Base-by-base conservation (phyloP, 192 early-diverging fungal species). In the Coemansia sp. region DNA sequence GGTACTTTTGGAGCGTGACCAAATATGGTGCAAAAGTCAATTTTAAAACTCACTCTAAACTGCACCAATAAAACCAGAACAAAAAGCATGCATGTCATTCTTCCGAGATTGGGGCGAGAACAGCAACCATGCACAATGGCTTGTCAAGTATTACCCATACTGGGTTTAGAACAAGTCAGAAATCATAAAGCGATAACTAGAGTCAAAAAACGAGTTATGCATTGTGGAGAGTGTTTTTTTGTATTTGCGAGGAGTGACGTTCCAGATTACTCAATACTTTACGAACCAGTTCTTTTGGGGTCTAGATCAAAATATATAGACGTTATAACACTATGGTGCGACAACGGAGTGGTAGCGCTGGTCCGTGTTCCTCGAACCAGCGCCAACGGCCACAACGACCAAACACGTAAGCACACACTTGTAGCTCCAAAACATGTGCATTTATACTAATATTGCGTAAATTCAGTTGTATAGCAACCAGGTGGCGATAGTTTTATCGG, bases 401-500 rank as follows among this genome's bases (percentile, higher is more conserved):
- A 55, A 29, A 11, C 24, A 55, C n/a, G 53, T 55, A 55, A 27
- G 53, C 15, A 9, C 29, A 0, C 4, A 32, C 14, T 55, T 55
- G 12, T n/a, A 32, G 14, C 24, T 15, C 3, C 21, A 52, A 53
- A 25, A 21, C n/a, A 49, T 21, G 21, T 49, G 23, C 19, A 14
- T 14, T 53, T 25, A 19, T 53, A 19, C n/a, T 21, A 15, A 49
- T 5, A 25, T 39, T 47, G 17, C 39, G 21, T 21, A 21, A 21
- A 21, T 21, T 21, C 21, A 4, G 17, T 0, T 39, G n/a, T 22
- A 23, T 49, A 27, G 25, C 3, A 50, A 22, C 11, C 43, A 35
- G 25, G 47, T 27, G 38, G 29, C 49, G 1, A 62, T 65, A 9
- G 55, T 65, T 6, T 17, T 65, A 17, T 49, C 47, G 2, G 63